Percentiles rank a stretch among this genome's conserved stretches.
Conservation (phyloP, 495 filamentous ascomycete species). For the Symbiotaphrina buchneri region DNA sequence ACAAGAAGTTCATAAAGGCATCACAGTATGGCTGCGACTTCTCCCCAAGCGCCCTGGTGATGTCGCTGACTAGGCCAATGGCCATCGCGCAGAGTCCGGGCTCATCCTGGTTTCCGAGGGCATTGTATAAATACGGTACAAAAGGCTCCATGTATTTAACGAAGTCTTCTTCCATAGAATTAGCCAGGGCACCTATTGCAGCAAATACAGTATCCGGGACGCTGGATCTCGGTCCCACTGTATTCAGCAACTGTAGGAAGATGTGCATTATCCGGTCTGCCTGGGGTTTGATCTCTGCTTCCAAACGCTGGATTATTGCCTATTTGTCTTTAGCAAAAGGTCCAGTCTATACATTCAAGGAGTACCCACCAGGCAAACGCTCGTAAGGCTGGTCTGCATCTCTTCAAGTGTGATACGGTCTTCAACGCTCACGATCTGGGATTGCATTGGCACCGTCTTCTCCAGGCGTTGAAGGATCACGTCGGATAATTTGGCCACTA, state of each 20-base stretch:
- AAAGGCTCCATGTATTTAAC: conserved; percentile 93
- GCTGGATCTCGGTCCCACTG: conserved; percentile 66
- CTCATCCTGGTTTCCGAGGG: conserved; percentile 87
- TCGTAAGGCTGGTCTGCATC: conserved; percentile 88
- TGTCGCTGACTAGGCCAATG: conserved; percentile 89
- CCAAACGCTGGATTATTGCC: conserved; percentile 77
- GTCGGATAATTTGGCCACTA: conserved; percentile 60
- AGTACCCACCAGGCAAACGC: conserved; percentile 43
- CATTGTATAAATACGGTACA: conserved; percentile 72
- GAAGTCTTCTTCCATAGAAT: conserved; percentile 78
- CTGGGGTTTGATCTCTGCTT: conserved; percentile 76
- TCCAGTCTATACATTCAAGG: not conserved
- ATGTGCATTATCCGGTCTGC: conserved; percentile 84
- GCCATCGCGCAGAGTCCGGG: conserved; percentile 87
- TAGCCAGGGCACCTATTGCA: conserved; percentile 65
- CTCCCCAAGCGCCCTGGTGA: conserved; percentile 74
- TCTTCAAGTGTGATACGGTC: conserved; percentile 87
- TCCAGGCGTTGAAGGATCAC: conserved; percentile 76
- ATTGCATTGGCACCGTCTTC: conserved; percentile 74
- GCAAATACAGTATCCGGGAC: conserved; percentile 89
- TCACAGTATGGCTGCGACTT: conserved; percentile 88
- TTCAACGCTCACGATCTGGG: conserved; percentile 89
- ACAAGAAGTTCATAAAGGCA: conserved; percentile 86
- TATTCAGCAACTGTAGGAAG: conserved; percentile 54
- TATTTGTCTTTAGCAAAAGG: conserved; percentile 3